Conservation (phyloP, 768 basidiomycete genomes). For the Tremella mesenterica region DNA sequence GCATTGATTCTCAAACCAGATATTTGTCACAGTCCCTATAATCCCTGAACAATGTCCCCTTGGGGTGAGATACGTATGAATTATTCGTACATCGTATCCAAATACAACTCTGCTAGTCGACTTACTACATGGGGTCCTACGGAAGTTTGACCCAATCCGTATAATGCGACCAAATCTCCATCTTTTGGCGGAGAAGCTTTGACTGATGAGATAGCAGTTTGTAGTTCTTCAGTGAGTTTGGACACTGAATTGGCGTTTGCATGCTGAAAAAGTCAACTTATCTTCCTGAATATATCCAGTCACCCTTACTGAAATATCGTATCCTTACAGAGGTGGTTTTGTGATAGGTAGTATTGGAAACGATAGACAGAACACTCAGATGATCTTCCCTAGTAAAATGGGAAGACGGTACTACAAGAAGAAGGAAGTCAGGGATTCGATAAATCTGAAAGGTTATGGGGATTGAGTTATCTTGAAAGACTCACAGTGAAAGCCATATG, state of each 20-base stretch:
- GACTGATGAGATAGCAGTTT: constrained; percentile 64
- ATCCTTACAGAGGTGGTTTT: not conserved
- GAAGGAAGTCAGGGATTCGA: too few species aligned
- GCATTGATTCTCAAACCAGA: too few species aligned
- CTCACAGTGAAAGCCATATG: constrained; percentile 91
- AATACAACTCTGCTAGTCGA: constrained; percentile 65
- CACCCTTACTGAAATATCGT: not conserved
- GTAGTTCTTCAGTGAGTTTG: constrained; percentile 73
- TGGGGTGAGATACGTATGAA: too few species aligned
- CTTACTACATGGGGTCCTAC: constrained; percentile 73
- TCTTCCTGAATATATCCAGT: not conserved
- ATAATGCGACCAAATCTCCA: constrained; percentile 76
- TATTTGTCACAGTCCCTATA: not conserved
- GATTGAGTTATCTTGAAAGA: constrained; percentile 1
- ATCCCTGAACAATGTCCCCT: not conserved
- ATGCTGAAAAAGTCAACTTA: constrained; percentile 49
- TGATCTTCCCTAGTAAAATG: too few species aligned
- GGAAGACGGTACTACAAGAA: too few species aligned
- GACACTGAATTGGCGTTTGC: constrained; percentile 70
- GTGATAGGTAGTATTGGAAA: too few species aligned
- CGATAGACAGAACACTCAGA: too few species aligned
- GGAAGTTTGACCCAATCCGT: constrained; percentile 76
- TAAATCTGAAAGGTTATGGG: too few species aligned
- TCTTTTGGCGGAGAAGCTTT: constrained; percentile 47
- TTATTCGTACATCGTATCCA: constrained; percentile 63